Evolutionary conservation across 345 rosid genomes (phyloP).

Genomic region (Euphorbia tirucalli): DNA sequence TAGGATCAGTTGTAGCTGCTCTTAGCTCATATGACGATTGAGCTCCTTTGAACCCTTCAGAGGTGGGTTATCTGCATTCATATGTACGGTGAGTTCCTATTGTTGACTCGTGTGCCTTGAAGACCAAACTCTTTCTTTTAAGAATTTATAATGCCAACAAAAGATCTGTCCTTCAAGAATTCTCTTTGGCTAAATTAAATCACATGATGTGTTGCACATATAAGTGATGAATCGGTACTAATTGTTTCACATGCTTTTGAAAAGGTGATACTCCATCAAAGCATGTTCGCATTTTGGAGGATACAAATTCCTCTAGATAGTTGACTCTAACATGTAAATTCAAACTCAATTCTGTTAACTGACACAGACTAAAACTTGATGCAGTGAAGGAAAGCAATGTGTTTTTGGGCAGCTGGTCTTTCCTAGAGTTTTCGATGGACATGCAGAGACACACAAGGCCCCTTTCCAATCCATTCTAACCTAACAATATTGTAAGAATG

Average conservation of each 20-base stretch:
- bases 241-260: too few relatives aligned
- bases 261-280: not conserved
- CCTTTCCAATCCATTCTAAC: not conserved
- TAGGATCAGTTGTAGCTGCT: slow-evolving; percentile 81
- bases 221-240: not conserved
- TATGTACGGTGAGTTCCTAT: not conserved
- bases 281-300: not conserved
- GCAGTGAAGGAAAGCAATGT: slow-evolving; percentile 20
- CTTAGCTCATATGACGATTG: slow-evolving; percentile 62
- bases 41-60: slow-evolving; percentile 21
- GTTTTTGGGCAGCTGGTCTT: slow-evolving; percentile 12
- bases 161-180: not conserved
- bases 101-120: not conserved
- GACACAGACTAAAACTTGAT: slow-evolving; percentile 10
- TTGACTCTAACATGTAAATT: not conserved
- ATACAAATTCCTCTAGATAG: not conserved
- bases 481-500: slow-evolving; percentile 18
- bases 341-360: slow-evolving; percentile 3
- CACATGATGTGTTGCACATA: not conserved
- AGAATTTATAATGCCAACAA: not conserved
- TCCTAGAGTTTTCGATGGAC: not conserved
- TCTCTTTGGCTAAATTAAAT: not conserved
- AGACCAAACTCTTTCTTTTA: not conserved
- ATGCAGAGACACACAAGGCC: not conserved
- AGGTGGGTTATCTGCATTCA: slow-evolving; percentile 30